Percentiles rank a stretch among this genome's conserved stretches.
Conservation (phyloP, 805 yeast genomes). For the Ogataea allantospora region DNA sequence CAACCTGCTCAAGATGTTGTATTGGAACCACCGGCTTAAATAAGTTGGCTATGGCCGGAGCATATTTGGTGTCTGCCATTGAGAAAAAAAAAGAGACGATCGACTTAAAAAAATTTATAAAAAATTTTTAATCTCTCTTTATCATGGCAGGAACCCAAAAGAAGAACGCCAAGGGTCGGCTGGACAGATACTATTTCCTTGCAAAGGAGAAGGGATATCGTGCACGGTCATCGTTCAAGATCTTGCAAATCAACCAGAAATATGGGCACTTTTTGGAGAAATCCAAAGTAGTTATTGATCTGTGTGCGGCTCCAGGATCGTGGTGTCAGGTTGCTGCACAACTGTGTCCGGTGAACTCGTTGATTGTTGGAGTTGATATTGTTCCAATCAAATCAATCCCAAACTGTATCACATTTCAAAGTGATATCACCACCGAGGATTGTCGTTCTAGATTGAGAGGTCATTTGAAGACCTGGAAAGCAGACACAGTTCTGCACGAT, state of each 20-base stretch:
- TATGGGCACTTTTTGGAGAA: conserved; percentile 93
- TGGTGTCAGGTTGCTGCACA: conserved; percentile 99
- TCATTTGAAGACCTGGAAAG: conserved; percentile 98
- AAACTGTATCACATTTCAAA: conserved; percentile 88
- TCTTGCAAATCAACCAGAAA: conserved; percentile 92
- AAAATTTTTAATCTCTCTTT: conserved; percentile 3
- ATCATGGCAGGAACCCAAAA: conserved; percentile 74
- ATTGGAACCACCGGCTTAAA: conserved; percentile 60
- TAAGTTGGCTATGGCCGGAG: conserved; percentile 42
- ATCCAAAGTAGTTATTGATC: conserved; percentile 92
- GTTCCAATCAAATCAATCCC: conserved; percentile 97
- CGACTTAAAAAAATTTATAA: conserved; percentile 9
- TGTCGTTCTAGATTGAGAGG: conserved; percentile 94
- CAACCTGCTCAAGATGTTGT: conserved; percentile 47
- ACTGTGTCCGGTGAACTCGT: conserved; percentile 85
- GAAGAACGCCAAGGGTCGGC: conserved; percentile 97
- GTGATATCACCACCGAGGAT: conserved; percentile 97
- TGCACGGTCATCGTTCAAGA: conserved; percentile 97
- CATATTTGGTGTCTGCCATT: conserved; percentile 26
- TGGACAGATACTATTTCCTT: conserved; percentile 91
- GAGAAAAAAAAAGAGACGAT: conserved; percentile 5
- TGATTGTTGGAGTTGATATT: conserved; percentile 97
- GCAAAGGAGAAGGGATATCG: conserved; percentile 98
- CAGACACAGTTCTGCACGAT: conserved; percentile 96
- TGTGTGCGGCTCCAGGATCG: conserved; percentile 99